Percentiles rank a stretch among this genome's conserved stretches.
Evolutionary conservation across 768 basidiomycete genomes (phyloP).

Genomic region (Gymnopilus junonius): DNA sequence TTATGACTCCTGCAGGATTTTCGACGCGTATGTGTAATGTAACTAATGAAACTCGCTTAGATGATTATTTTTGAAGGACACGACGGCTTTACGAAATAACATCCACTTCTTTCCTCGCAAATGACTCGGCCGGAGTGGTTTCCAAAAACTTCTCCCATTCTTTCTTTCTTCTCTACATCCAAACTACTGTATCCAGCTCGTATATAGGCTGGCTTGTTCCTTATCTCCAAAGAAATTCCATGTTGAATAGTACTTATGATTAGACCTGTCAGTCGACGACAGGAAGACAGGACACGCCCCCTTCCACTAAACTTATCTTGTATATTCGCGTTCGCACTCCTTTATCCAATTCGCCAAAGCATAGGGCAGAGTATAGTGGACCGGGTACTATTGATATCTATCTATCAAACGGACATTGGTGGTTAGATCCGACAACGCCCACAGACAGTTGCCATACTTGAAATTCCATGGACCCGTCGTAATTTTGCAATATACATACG

Average conservation of each 20-base stretch:
- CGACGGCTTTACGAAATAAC: not conserved
- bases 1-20: not conserved
- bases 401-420: not conserved
- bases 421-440: conserved; percentile 5
- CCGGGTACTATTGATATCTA: conserved; percentile 10
- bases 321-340: conserved; percentile 3
- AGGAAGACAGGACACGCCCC: conserved; percentile 9
- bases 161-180: conserved; percentile 9
- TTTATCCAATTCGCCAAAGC: not conserved
- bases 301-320: conserved; percentile 3
- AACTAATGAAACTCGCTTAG: not conserved
- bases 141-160: not conserved
- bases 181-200: not conserved
- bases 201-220: conserved; percentile 3
- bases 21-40: conserved; percentile 2
- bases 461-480: not conserved
- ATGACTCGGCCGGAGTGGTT: conserved; percentile 1
- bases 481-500: not conserved
- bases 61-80: not conserved
- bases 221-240: conserved; percentile 9
- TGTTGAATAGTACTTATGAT: conserved; percentile 5
- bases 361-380: conserved; percentile 3
- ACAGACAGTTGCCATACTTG: not conserved
- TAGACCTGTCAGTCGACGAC: conserved; percentile 12
- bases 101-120: not conserved